phyloP scores from a whole-genome alignment of 805 yeast species.

The Lipomyces spencermartinsiae region DNA sequence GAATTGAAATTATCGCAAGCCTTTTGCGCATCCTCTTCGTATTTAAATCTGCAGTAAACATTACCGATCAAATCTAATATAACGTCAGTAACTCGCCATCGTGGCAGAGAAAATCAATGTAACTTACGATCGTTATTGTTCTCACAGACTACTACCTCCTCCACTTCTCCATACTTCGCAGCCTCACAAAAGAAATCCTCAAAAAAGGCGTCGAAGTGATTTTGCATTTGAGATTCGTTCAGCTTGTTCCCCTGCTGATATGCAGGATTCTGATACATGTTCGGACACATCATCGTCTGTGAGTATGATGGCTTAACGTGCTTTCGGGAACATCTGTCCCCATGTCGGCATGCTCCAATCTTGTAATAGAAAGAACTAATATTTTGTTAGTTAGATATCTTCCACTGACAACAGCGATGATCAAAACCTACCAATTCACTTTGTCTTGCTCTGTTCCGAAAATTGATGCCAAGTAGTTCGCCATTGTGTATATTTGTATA shows the following conservation, averaged over 20 bases:
- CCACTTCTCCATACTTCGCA: slow-evolving; percentile 58
- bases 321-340: slow-evolving; percentile 79
- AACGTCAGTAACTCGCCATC: background rate
- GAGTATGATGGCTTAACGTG: slow-evolving; percentile 70
- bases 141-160: slow-evolving; percentile 75
- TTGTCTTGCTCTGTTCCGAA: slow-evolving; percentile 50
- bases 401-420: background rate
- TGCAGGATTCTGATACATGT: slow-evolving; percentile 68
- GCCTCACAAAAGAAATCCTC: slow-evolving; percentile 74
- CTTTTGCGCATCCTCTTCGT: slow-evolving; percentile 61
- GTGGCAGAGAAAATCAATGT: background rate
- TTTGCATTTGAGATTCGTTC: slow-evolving; percentile 50
- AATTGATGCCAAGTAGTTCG: slow-evolving; percentile 46
- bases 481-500: slow-evolving; percentile 40
- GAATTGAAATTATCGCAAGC: slow-evolving; percentile 70
- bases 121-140: slow-evolving; percentile 68
- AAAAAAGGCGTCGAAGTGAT: slow-evolving; percentile 65
- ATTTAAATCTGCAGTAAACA: slow-evolving; percentile 70
- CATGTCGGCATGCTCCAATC: slow-evolving; percentile 94
- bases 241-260: slow-evolving; percentile 41
- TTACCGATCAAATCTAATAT: slow-evolving; percentile 71
- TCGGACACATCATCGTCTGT: slow-evolving; percentile 66
- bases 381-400: background rate
- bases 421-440: slow-evolving; percentile 45
- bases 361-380: slow-evolving; percentile 64